Evolutionary conservation across 1,139 yeast species (phyloP).

Genomic region (Blastobotrys illinoisensis): DNA sequence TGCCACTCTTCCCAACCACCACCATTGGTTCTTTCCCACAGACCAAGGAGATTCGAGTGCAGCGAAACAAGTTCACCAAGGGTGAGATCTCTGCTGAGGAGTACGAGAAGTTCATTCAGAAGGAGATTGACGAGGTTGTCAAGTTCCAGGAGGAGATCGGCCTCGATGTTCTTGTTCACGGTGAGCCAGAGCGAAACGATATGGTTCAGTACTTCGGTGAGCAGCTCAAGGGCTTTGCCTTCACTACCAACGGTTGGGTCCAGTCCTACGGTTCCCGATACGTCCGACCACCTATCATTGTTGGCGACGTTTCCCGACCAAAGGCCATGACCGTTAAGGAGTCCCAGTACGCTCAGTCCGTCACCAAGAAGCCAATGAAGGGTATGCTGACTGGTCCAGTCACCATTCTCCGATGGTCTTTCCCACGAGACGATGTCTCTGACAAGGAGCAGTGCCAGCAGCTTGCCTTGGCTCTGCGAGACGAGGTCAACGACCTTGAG

Average conservation of each 20-base stretch:
- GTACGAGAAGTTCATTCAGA: constrained; percentile 92
- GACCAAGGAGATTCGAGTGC: constrained; percentile 96
- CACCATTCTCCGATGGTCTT: constrained; percentile 99
- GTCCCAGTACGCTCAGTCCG: constrained; percentile 97
- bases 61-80: constrained; percentile 97
- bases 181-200: constrained; percentile 99
- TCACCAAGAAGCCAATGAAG: constrained; percentile 93
- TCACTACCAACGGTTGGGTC: constrained; percentile 99
- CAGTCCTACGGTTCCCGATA: constrained; percentile 99
- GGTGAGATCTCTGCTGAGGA: constrained; percentile 93
- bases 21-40: constrained; percentile 99
- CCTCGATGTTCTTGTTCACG: constrained; percentile 96
- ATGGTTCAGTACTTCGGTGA: constrained; percentile 99
- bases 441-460: constrained; percentile 94
- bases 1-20: constrained; percentile 99
- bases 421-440: constrained; percentile 98
- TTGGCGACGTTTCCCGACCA: constrained; percentile 99
- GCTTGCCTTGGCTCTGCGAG: constrained; percentile 96
- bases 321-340: constrained; percentile 98
- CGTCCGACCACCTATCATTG: constrained; percentile 98
- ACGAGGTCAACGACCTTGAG: constrained; percentile 96
- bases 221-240: constrained; percentile 94
- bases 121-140: constrained; percentile 92
- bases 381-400: constrained; percentile 99
- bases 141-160: constrained; percentile 99